A percentile compares a stretch with the other conserved stretches of the same genome.
Evolutionary conservation across 1,284 basidiomycete species (phyloP).

Genomic region (Exobasidium rhododendri): DNA sequence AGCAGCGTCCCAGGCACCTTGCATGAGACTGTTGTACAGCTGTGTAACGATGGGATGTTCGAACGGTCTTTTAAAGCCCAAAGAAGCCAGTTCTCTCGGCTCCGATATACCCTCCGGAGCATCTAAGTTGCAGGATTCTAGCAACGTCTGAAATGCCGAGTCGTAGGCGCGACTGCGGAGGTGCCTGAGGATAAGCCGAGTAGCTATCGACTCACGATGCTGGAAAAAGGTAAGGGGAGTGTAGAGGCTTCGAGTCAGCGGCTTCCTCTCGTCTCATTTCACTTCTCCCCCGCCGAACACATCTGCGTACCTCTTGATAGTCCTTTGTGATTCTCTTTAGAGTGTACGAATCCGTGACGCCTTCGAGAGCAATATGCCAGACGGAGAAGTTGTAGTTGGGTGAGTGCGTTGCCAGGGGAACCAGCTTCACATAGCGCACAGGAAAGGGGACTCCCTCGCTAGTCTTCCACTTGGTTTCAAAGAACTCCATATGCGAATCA

Average conservation of each 20-base stretch:
- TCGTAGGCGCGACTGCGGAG: slow-evolving; percentile 72
- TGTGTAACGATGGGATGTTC: slow-evolving; percentile 71
- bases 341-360: slow-evolving; percentile 32
- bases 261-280: too few relatives aligned
- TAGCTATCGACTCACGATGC: slow-evolving; percentile 39
- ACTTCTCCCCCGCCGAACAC: too few relatives aligned
- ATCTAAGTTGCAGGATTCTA: slow-evolving; percentile 31
- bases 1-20: slow-evolving; percentile 65
- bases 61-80: slow-evolving; percentile 54
- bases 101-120: slow-evolving; percentile 3
- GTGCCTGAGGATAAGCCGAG: slow-evolving; percentile 64
- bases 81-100: slow-evolving; percentile 55
- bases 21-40: slow-evolving; percentile 66
- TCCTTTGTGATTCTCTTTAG: slow-evolving; percentile 28
- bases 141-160: slow-evolving; percentile 60
- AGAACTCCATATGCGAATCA: slow-evolving; percentile 43
- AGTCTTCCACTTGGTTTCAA: slow-evolving; percentile 35
- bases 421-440: slow-evolving; percentile 49
- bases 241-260: too few relatives aligned
- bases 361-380: slow-evolving; percentile 54
- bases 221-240: slow-evolving; percentile 13
- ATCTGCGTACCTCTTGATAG: slow-evolving; percentile 25
- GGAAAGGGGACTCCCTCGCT: slow-evolving; percentile 34
- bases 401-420: slow-evolving; percentile 51
- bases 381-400: slow-evolving; percentile 54